Conservation (phyloP, 2,329 filamentous ascomycete species). For the Colletotrichum phormii region DNA sequence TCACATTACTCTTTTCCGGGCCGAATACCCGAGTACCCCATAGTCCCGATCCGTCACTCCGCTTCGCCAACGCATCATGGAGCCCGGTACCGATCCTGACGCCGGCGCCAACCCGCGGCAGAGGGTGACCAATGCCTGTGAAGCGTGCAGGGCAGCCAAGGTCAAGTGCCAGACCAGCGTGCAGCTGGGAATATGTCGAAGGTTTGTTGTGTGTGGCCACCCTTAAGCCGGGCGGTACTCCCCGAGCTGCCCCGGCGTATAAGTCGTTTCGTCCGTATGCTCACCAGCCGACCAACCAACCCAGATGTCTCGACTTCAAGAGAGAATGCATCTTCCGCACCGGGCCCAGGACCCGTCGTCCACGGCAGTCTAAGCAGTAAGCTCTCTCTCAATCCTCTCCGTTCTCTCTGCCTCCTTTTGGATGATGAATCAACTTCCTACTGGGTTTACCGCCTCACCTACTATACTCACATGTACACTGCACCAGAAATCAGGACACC, state of each 20-base stretch:
- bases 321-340: conserved; percentile 65
- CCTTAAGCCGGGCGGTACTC: neutral
- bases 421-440: neutral
- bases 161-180: conserved; percentile 63
- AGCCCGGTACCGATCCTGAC: conserved; percentile 11
- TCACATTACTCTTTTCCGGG: neutral
- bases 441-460: conserved; percentile 14
- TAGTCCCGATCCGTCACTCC: neutral
- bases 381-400: conserved; percentile 37
- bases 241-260: conserved; percentile 26
- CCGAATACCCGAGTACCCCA: neutral
- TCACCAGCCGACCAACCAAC: conserved; percentile 11
- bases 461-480: conserved; percentile 38
- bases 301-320: conserved; percentile 64
- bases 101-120: conserved; percentile 17
- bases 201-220: conserved; percentile 49
- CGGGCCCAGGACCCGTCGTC: conserved; percentile 61
- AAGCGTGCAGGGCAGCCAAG: conserved; percentile 66
- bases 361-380: conserved; percentile 57
- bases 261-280: conserved; percentile 4
- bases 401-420: neutral
- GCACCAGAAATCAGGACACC: conserved; percentile 36
- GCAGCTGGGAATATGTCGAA: conserved; percentile 61
- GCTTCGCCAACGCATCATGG: conserved; percentile 6
- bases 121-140: conserved; percentile 57